phyloP scores from a whole-genome alignment of 331 rosid genomes.

The Acacia pycnantha region DNA sequence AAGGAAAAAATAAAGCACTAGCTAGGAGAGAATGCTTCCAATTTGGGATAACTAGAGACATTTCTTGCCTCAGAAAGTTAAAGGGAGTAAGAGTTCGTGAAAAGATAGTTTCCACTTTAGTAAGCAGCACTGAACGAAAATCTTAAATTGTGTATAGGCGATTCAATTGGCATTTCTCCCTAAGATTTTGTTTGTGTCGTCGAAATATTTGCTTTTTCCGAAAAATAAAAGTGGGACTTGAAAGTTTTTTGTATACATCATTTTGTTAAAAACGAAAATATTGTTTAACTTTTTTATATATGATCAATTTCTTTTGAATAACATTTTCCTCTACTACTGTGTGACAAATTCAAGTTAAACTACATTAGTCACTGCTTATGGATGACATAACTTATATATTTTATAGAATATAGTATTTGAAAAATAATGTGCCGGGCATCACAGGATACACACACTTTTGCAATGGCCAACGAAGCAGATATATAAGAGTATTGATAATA shows the following conservation, averaged over 20 bases:
- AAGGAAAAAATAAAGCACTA: conserved; percentile 7
- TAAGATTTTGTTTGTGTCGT: neutral
- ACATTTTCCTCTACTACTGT: neutral
- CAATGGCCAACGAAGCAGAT: neutral
- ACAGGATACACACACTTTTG: neutral
- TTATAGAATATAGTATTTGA: neutral
- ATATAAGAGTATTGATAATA: neutral
- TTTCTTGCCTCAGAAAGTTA: conserved; percentile 26
- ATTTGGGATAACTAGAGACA: conserved; percentile 21
- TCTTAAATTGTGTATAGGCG: neutral
- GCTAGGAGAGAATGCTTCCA: neutral
- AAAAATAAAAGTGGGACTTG: neutral
- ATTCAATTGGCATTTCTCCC: neutral
- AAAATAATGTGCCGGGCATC: neutral
- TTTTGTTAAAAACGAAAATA: neutral
- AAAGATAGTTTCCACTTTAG: conserved; percentile 24
- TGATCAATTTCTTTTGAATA: neutral
- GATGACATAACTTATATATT: neutral
- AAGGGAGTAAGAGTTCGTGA: conserved; percentile 11
- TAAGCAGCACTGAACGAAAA: neutral
- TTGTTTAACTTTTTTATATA: neutral
- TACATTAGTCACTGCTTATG: neutral
- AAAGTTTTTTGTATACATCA: neutral
- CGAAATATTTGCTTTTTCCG: neutral
- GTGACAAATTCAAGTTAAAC: neutral